Base-by-base conservation (phyloP, 2,329 filamentous ascomycete species). In the Stemphylium beticola region DNA sequence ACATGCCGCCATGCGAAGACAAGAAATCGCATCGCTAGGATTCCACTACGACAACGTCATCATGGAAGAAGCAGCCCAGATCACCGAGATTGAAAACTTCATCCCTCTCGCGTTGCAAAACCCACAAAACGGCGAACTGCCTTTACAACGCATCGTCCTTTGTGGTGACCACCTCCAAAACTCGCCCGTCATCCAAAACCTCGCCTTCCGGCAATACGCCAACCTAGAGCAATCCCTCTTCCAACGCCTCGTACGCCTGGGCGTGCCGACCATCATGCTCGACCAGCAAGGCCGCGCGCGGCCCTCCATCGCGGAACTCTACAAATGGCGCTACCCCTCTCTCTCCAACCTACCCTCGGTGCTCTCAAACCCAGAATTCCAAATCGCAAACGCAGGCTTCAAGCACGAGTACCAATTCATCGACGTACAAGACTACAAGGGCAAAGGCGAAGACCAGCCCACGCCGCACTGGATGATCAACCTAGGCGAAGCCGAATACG, bases 31-130 rank as follows among this genome's bases (percentile, higher is more conserved):
- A 0, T 83, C 85, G 14, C 83, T 98, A n/a, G 93, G 93, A 14
- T 99, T 99, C 77, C 91, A 92, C 65, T 99, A 99, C 68, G 93
- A 98, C 79, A 99, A 96, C 61, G 90, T 99, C 11, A 84, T 99
- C 48, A 97, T 99, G 90, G 95, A 99, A 79, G 95, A 99, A 81
- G 93, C 95, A 4, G 95, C 95, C 11, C 95, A 99, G 72, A 93
- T 99, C 70, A 99, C 93, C 0, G 95, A 99, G 75, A 90, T 97
- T 40, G 95, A 99, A 73, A 96, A 92, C 61, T 98, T 99, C 77
- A 92, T 99, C 60, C 95, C 95, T 0, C 82, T 96, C 48, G 90
- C 93, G n/a, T 83, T 99, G 76, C 96, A 99, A 72, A 91, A 90
- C 60, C 86, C 89, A 17, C 85, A 86, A 61, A 81, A 88, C 46